Evolutionary conservation across 1,284 basidiomycete genomes (phyloP).

Genomic region (Naganishia albida): DNA sequence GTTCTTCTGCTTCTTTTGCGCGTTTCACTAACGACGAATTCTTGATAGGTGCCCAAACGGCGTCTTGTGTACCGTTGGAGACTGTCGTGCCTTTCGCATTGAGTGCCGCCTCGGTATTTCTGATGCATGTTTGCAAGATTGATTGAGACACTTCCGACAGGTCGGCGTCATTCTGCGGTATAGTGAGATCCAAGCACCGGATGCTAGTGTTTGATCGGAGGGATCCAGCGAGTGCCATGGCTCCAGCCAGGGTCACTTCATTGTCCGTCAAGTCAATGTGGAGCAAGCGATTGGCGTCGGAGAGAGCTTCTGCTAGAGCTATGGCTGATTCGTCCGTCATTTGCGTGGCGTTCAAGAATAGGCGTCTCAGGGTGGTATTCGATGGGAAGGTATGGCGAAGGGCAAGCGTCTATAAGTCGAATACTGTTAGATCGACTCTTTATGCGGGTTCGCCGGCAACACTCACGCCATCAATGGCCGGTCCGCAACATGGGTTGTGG

Average conservation of each 20-base stretch:
- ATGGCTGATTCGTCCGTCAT: conserved; percentile 86
- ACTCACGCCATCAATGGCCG: conserved; percentile 78
- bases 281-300: conserved; percentile 80
- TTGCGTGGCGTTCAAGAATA: conserved; percentile 84
- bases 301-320: conserved; percentile 91
- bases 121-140: conserved; percentile 67
- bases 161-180: conserved; percentile 82
- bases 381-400: conserved; percentile 88
- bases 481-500: conserved; percentile 89
- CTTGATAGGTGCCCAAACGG: conserved; percentile 57
- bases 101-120: conserved; percentile 71
- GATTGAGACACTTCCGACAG: conserved; percentile 64
- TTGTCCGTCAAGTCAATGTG: conserved; percentile 86
- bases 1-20: conserved; percentile 52
- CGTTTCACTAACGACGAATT: conserved; percentile 54
- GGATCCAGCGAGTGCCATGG: conserved; percentile 85
- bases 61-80: conserved; percentile 41
- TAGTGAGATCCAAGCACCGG: conserved; percentile 89
- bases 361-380: conserved; percentile 84
- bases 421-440: not conserved
- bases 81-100: conserved; percentile 47
- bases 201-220: conserved; percentile 78
- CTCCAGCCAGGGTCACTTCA: conserved; percentile 79
- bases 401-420: conserved; percentile 68
- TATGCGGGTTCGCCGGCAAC: not conserved